Base-by-base conservation (phyloP, 257 asterid species). In the Cynanchum wilfordii region DNA sequence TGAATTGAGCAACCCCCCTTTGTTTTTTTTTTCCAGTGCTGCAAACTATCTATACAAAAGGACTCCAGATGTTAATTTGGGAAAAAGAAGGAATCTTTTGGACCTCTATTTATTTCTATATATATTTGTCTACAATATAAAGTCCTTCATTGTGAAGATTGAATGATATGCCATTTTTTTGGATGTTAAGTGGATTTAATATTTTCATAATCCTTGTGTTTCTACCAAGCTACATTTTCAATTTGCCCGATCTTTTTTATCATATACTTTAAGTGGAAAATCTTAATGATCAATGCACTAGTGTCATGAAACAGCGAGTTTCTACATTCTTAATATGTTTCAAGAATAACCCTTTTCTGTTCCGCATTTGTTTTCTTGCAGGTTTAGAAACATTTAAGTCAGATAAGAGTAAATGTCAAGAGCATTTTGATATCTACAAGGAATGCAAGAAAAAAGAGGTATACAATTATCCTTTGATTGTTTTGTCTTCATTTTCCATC, bases 361-460 rank as follows among this genome's bases (percentile, higher is more conserved):
- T 16, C 38, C 24, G n/a, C n/a, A 24, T 24, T n/a, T 11, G 13
- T 29, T 24, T 1, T 33, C 12, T 68, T 64, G 76, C 87, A 94
- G 99, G 99, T 75, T 83, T 94, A 73, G 99, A 94, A 79, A 80
- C 75, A 70, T 79, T 68, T 81, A 72, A 59, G 79, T 68, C 78
- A 7, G 96, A 91, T 47, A 94, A 90, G 87, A 92, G 97, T 78
- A 94, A 94, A 86, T 94, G 99, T 77, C 96, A 94, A 79, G 87
- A 84, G 62, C 93, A 94, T 79, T 94, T 94, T 76, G 99, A 94
- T 79, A 66, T 84, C 57, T 94, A 94, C 90, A 91, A 91, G 90
- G 97, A 91, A 84, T 94, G 99, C 90, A 89, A 77, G 89, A 94
- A 85, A 78, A 94, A 88, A 72, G 99, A 94, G 96, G 99, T 91